Base-by-base conservation (phyloP, 495 filamentous ascomycete species). In the Penicillium pancosmium region DNA sequence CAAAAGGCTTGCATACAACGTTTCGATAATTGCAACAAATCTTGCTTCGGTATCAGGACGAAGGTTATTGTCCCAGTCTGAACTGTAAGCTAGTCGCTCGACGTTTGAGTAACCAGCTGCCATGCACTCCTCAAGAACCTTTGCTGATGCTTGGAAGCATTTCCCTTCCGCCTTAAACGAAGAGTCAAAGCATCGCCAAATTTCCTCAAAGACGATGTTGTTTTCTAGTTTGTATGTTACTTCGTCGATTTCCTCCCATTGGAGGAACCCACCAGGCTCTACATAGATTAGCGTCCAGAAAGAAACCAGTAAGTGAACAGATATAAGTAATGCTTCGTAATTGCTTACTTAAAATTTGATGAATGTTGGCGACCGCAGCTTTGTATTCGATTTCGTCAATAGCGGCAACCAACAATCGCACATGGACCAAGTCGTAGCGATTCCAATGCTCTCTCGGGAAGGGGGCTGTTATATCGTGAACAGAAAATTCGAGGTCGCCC, bases 231-330 rank as follows among this genome's bases (percentile, higher is more conserved):
- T 53, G 34, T 61, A 64, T 2, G 61, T 58, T 52, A 50, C 51
- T 40, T 57, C 49, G n/a, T 68, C 65, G 11, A 64, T 46, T 41
- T 68, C 68, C 47, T 66, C 66, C 68, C 68, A 70, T 31, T 68
- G 63, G 13, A 70, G 60, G 48, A 48, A 61, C 5, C 68, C 68
- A 18, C 63, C 68, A 33, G 63, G 68, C 19, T 70, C 68, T 70
- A 33, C 11, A 34, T 5, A 8, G 46, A 7, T 41, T 27, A 50
- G 54, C 18, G 21, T 67, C 27, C 60, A 43, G 5, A 4, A 6
- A 31, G 27, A 35, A 71, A 8, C 52, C 52, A 40, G 10, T 12
- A n/a, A 5, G 3, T 40, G 12, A n/a, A 4, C 3, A 40, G n/a
- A 9, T 9, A 40, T n/a, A 15, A 40, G 15, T 5, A 13, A 40